Percentiles rank a stretch among this genome's conserved stretches.
Evolutionary conservation across 192 early-diverging fungal species (phyloP).

Genomic region (Powellomyces hirtus): DNA sequence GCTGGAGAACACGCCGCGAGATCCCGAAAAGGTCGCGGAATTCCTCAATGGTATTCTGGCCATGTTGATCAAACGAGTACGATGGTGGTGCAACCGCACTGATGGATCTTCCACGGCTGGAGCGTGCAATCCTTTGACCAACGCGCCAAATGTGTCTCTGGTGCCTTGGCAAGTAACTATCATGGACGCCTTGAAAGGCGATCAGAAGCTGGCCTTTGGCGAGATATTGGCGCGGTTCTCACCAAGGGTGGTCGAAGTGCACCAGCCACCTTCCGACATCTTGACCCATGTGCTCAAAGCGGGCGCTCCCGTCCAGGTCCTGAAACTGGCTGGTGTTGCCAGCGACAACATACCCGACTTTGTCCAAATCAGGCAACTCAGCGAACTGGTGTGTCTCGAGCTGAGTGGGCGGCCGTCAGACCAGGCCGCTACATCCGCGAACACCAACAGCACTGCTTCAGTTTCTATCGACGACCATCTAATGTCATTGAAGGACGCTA

Average conservation of each 20-base stretch:
- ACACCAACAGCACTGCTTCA: too few species aligned
- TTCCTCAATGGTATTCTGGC: constrained; percentile 1
- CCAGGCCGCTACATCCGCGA: too few species aligned
- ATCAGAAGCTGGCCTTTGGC: not conserved
- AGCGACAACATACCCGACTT: not conserved
- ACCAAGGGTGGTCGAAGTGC: not conserved
- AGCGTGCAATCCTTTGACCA: not conserved
- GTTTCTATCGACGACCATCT: too few species aligned
- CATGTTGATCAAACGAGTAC: not conserved
- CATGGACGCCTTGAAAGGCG: not conserved
- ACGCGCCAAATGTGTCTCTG: not conserved
- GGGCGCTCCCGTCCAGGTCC: not conserved
- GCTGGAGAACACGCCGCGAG: not conserved
- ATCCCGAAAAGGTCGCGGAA: not conserved
- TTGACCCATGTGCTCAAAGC: not conserved
- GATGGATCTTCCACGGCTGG: too few species aligned
- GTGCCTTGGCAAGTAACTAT: not conserved
- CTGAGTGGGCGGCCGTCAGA: not conserved
- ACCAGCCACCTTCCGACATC: not conserved
- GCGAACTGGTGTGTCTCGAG: not conserved
- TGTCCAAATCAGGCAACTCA: not conserved
- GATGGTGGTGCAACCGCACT: not conserved
- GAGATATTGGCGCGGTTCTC: not conserved
- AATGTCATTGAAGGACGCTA: too few species aligned
- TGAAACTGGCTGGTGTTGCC: not conserved